Evolutionary conservation across 2,329 filamentous ascomycete species (phyloP).

Genomic region (Aspergillus pseudoglaucus): DNA sequence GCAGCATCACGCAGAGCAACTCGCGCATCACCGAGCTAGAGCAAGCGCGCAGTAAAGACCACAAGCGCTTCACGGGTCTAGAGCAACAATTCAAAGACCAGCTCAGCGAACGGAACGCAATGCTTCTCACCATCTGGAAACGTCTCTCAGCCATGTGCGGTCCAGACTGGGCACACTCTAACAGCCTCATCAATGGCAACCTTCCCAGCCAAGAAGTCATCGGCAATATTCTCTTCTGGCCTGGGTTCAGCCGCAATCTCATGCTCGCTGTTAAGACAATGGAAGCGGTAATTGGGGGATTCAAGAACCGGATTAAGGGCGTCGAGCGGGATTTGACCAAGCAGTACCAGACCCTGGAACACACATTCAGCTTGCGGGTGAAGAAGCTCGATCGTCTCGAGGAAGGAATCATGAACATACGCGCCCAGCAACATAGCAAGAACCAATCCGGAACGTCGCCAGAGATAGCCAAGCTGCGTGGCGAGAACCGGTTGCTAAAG

Average conservation of each 20-base stretch:
- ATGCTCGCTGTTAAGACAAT: constrained; percentile 80
- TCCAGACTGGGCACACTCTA: constrained; percentile 82
- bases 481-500: constrained; percentile 55
- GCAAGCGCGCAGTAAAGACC: constrained; percentile 67
- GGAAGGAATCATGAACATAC: constrained; percentile 62
- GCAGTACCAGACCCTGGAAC: constrained; percentile 82
- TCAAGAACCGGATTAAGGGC: constrained; percentile 70
- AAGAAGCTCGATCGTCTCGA: constrained; percentile 88
- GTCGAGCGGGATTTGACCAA: constrained; percentile 89
- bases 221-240: constrained; percentile 65
- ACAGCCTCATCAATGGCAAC: constrained; percentile 82
- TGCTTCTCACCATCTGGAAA: constrained; percentile 86
- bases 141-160: constrained; percentile 79
- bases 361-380: constrained; percentile 67
- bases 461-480: constrained; percentile 54
- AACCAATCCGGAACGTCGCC: constrained; percentile 33
- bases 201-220: constrained; percentile 81
- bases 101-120: constrained; percentile 78
- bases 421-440: constrained; percentile 26
- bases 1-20: constrained; percentile 79
- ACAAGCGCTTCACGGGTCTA: constrained; percentile 65
- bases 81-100: constrained; percentile 82
- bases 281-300: constrained; percentile 69
- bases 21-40: constrained; percentile 81
- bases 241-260: constrained; percentile 85